Percentiles rank a stretch among this genome's conserved stretches.
These are phyloP conservation scores for Themeda triandra DNA, from an alignment of 176 grass and related monocot species.

Conservation along the genomic window DNA sequence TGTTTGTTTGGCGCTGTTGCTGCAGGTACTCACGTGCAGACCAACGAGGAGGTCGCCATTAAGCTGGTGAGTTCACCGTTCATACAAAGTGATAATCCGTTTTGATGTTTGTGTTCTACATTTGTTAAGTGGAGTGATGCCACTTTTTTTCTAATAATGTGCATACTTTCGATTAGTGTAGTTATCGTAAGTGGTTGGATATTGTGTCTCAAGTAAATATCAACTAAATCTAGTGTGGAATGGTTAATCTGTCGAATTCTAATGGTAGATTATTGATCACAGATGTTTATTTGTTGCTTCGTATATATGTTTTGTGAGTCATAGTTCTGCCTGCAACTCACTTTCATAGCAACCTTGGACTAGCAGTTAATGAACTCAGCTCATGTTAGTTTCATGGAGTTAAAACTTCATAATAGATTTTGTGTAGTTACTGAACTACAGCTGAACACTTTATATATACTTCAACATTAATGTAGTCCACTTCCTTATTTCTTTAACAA, in stretches of 20 bases:
- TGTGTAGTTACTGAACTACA: background rate
- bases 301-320: background rate
- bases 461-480: background rate
- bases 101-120: background rate
- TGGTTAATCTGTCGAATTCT: background rate
- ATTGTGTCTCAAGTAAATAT: background rate
- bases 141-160: background rate
- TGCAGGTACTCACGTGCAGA: slow-evolving; percentile 87
- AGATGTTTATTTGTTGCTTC: background rate
- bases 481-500: background rate
- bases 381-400: background rate
- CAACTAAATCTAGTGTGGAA: background rate
- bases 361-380: background rate
- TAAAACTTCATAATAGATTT: slow-evolving; percentile 4
- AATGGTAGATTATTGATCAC: background rate
- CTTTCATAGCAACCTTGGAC: background rate
- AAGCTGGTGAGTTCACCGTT: slow-evolving; percentile 84
- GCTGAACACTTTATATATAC: background rate
- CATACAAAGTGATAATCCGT: background rate
- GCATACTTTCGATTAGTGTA: background rate
- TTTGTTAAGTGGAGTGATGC: background rate
- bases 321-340: background rate
- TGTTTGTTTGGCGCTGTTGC: slow-evolving; percentile 1
- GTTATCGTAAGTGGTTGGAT: slow-evolving; percentile 1
- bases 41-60: slow-evolving; percentile 87